Percentiles rank a stretch among this genome's conserved stretches.
Evolutionary conservation across 108 stramenopile genomes (phyloP).

Genomic region (Cyclotella cryptica): DNA sequence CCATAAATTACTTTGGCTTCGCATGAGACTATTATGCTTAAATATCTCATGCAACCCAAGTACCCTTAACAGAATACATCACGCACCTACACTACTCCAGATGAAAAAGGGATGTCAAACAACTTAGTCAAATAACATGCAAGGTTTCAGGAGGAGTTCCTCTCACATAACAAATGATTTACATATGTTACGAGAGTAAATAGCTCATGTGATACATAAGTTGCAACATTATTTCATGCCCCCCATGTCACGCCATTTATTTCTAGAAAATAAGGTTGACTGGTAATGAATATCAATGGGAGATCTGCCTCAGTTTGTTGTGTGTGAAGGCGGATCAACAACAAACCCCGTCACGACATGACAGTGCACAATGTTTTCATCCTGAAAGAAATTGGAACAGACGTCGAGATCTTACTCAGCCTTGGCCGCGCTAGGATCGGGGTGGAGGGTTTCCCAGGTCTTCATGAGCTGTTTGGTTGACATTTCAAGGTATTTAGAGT

Average conservation of each 20-base stretch:
- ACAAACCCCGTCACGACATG: too few species aligned
- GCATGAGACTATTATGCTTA: too few species aligned
- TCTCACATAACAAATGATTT: constrained; percentile 17
- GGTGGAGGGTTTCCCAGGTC: constrained; percentile 78
- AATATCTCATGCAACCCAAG: too few species aligned
- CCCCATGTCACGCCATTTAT: not conserved
- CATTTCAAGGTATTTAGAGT: constrained; percentile 84
- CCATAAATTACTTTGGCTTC: too few species aligned
- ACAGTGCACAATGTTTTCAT: too few species aligned
- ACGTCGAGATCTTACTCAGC: constrained; percentile 39
- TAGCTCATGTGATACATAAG: not conserved
- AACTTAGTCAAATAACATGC: too few species aligned
- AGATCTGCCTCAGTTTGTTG: constrained; percentile 6
- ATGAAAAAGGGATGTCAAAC: too few species aligned
- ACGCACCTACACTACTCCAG: too few species aligned
- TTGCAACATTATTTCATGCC: constrained; percentile 3
- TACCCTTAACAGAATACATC: too few species aligned
- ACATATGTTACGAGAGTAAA: constrained; percentile 39
- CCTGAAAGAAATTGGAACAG: not conserved
- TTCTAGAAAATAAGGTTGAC: constrained; percentile 15
- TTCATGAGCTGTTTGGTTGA: constrained; percentile 77
- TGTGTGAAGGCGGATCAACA: not conserved
- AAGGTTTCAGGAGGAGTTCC: not conserved
- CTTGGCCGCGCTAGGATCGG: constrained; percentile 47
- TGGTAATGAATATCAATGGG: not conserved